phyloP scores from a whole-genome alignment of 305 asterid species.

The Fraxinus paxiana region DNA sequence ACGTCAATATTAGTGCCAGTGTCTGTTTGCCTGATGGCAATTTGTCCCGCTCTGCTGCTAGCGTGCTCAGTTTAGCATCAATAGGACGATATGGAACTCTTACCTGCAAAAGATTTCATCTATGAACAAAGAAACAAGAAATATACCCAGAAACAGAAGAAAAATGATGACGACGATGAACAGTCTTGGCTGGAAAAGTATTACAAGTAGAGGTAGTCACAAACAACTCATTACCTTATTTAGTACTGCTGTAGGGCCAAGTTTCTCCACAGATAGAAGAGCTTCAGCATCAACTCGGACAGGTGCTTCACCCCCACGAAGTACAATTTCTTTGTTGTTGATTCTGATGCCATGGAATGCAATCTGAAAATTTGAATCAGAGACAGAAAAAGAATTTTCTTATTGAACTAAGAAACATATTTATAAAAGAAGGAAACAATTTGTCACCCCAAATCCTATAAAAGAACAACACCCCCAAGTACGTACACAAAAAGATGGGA shows the following conservation, averaged over 20 bases:
- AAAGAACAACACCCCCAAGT: conserved; percentile 8
- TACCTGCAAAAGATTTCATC: conserved; percentile 50
- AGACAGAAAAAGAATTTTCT: conserved; percentile 17
- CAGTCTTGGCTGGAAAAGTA: background rate
- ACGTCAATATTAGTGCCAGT: conserved; percentile 77
- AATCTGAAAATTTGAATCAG: conserved; percentile 49
- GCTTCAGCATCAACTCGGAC: conserved; percentile 78
- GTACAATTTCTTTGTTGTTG: conserved; percentile 70
- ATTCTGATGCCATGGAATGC: conserved; percentile 78
- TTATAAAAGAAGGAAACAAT: conserved; percentile 13
- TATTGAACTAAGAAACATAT: background rate
- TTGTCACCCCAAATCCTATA: conserved; percentile 11
- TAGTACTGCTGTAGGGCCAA: conserved; percentile 74
- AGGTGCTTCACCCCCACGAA: conserved; percentile 97
- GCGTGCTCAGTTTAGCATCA: conserved; percentile 76
- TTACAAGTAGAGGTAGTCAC: background rate
- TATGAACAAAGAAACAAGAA: conserved; percentile 19
- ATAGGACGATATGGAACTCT: conserved; percentile 83
- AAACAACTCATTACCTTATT: conserved; percentile 54
- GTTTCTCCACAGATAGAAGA: conserved; percentile 77
- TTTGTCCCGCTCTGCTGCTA: conserved; percentile 79
- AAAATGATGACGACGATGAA: background rate
- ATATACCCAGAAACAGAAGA: background rate
- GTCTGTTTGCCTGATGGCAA: conserved; percentile 93
- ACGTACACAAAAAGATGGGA: conserved; percentile 9